phyloP scores from a whole-genome alignment of 2,329 filamentous ascomycete species.

The Shiraia sp. region DNA sequence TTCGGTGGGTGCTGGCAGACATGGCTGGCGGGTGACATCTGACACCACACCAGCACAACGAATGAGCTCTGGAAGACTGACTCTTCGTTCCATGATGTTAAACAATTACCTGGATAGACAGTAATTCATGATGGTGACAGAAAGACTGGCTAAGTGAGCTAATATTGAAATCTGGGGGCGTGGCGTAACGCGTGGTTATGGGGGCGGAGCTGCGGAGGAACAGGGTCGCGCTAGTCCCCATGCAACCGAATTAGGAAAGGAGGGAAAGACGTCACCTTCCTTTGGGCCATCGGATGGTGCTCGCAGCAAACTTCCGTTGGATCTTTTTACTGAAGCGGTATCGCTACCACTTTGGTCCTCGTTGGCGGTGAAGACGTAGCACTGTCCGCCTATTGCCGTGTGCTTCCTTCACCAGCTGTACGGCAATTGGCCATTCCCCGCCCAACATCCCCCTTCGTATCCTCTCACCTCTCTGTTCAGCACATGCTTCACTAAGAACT shows the following conservation, averaged over 20 bases:
- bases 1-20: conserved; percentile 37
- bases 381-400: too few relatives aligned
- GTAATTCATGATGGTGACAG: conserved; percentile 7
- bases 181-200: conserved; percentile 18
- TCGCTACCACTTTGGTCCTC: neutral
- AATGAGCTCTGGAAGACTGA: conserved; percentile 35
- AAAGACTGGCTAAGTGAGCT: conserved; percentile 2
- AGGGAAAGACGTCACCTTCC: conserved; percentile 4
- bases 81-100: conserved; percentile 33
- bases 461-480: too few relatives aligned
- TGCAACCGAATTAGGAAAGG: conserved; percentile 5
- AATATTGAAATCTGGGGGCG: conserved; percentile 5
- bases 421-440: too few relatives aligned
- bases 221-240: conserved; percentile 9
- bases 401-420: too few relatives aligned
- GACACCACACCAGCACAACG: conserved; percentile 32
- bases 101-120: neutral
- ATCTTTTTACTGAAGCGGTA: neutral
- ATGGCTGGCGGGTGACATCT: conserved; percentile 32
- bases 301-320: neutral
- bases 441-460: too few relatives aligned
- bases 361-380: too few relatives aligned
- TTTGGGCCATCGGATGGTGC: conserved; percentile 1
- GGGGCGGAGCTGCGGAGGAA: conserved; percentile 17
- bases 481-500: neutral